These are phyloP conservation scores for Eucommia ulmoides DNA, from an alignment of 257 asterid genomes.

Conservation along the genomic window DNA sequence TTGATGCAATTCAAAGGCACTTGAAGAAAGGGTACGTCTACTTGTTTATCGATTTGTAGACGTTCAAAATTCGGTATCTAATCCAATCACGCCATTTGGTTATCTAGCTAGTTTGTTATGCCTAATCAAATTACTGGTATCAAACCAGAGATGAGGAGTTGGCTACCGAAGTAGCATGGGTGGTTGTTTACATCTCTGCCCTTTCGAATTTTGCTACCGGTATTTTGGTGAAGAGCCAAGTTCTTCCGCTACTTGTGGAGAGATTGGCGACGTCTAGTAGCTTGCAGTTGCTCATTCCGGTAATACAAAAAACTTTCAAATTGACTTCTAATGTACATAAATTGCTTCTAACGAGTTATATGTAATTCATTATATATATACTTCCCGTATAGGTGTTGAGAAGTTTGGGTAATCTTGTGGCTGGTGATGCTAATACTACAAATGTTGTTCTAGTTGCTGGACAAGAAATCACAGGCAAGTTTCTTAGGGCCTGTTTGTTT, in stretches of 20 bases:
- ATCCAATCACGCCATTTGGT: no score
- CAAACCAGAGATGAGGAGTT: constrained; percentile 84
- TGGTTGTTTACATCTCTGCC: constrained; percentile 87
- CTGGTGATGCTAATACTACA: constrained; percentile 54
- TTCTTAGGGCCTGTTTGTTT: no score
- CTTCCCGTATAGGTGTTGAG: constrained; percentile 54
- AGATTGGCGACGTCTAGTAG: constrained; percentile 63
- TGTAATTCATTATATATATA: no score
- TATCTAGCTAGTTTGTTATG: neutral
- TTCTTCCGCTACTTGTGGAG: constrained; percentile 59
- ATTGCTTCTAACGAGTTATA: no score
- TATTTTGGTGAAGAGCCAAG: constrained; percentile 53
- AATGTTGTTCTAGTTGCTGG: constrained; percentile 49
- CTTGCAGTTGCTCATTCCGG: constrained; percentile 90
- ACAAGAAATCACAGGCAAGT: constrained; percentile 62
- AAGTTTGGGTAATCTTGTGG: constrained; percentile 90
- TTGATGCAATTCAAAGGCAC: constrained; percentile 69
- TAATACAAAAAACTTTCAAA: constrained; percentile 25
- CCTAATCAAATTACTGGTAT: constrained; percentile 6
- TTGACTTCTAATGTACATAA: no score
- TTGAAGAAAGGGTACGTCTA: constrained; percentile 66
- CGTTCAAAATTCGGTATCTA: no score
- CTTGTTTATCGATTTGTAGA: neutral
- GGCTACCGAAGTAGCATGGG: constrained; percentile 98
- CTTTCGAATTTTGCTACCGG: constrained; percentile 77